Conservation (phyloP, 805 yeast genomes). For the Candida sakaeoensis region DNA sequence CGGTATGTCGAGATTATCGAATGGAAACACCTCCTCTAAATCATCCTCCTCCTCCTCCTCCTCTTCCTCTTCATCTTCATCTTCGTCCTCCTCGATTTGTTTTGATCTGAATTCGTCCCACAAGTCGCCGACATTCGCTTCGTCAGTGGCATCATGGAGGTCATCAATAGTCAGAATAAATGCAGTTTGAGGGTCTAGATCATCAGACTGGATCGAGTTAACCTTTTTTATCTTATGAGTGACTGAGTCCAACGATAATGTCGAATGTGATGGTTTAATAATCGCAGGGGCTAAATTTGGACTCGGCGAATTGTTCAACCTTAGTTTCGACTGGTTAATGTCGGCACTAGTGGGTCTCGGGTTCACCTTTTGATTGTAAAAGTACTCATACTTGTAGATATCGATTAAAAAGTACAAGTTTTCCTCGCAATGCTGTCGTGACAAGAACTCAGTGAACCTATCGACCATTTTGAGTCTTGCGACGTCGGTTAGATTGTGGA, state of each 20-base stretch:
- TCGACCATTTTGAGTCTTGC: slow-evolving; percentile 16
- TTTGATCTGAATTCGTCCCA: slow-evolving; percentile 18
- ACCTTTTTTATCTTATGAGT: not conserved
- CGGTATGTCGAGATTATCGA: not conserved
- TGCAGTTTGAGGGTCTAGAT: slow-evolving; percentile 21
- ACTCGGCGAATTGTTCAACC: slow-evolving; percentile 10
- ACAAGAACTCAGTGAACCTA: slow-evolving; percentile 30
- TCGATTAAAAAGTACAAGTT: slow-evolving; percentile 43
- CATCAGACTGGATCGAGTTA: slow-evolving; percentile 15
- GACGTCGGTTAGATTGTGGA: slow-evolving; percentile 16
- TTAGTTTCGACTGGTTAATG: not conserved
- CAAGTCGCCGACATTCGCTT: slow-evolving; percentile 4
- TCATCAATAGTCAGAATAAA: slow-evolving; percentile 24
- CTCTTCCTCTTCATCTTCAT: slow-evolving; percentile 10
- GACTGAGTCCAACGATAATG: slow-evolving; percentile 1
- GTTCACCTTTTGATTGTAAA: slow-evolving; percentile 25
- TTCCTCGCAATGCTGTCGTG: slow-evolving; percentile 41
- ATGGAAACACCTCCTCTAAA: slow-evolving; percentile 5
- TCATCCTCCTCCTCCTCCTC: slow-evolving; percentile 11
- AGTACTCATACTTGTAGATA: slow-evolving; percentile 44
- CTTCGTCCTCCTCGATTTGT: slow-evolving; percentile 11
- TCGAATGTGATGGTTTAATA: slow-evolving; percentile 1
- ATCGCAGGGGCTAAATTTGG: slow-evolving; percentile 8
- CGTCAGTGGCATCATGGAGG: slow-evolving; percentile 11
- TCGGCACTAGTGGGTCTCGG: not conserved